These are phyloP conservation scores for Coemansia sp. DNA, from an alignment of 192 early-diverging fungal genomes.

Conservation along the genomic window DNA sequence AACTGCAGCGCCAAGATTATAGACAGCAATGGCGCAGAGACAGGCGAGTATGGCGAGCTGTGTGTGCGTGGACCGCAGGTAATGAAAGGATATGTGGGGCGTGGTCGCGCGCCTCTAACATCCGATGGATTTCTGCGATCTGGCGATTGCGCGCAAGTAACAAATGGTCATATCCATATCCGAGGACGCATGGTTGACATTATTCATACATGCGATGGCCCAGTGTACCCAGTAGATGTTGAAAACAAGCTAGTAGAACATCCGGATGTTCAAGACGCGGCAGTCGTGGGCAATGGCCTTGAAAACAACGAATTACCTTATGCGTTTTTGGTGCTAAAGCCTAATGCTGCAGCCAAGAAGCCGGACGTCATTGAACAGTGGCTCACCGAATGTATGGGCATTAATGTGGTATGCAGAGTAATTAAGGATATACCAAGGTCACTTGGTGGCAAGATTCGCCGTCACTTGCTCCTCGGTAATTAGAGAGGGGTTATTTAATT, in stretches of 20 bases:
- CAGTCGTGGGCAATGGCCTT: conserved; percentile 54
- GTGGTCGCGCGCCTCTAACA: conserved; percentile 42
- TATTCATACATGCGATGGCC: conserved; percentile 73
- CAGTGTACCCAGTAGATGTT: conserved; percentile 75
- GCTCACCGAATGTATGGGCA: not conserved
- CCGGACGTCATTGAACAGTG: conserved; percentile 16
- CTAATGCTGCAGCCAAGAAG: not conserved
- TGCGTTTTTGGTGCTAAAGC: conserved; percentile 17
- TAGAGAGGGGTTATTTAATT: no score
- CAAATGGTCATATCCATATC: conserved; percentile 61
- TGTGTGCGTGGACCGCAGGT: conserved; percentile 79
- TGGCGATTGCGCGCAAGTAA: conserved; percentile 69
- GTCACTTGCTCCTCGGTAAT: not conserved
- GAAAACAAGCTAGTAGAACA: conserved; percentile 67
- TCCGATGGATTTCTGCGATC: conserved; percentile 75
- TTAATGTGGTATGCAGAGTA: conserved; percentile 15
- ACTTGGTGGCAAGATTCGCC: conserved; percentile 30
- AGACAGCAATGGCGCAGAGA: conserved; percentile 59
- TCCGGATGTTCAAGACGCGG: conserved; percentile 61
- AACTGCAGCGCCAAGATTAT: conserved; percentile 35
- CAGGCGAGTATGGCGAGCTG: conserved; percentile 68
- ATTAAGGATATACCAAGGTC: conserved; percentile 20
- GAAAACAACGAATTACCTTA: conserved; percentile 10
- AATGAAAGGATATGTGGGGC: conserved; percentile 79
- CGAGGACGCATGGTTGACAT: conserved; percentile 76